These are phyloP conservation scores for Pouteria glomerata DNA, from an alignment of 148 eudicot genomes.

Conservation along the genomic window DNA sequence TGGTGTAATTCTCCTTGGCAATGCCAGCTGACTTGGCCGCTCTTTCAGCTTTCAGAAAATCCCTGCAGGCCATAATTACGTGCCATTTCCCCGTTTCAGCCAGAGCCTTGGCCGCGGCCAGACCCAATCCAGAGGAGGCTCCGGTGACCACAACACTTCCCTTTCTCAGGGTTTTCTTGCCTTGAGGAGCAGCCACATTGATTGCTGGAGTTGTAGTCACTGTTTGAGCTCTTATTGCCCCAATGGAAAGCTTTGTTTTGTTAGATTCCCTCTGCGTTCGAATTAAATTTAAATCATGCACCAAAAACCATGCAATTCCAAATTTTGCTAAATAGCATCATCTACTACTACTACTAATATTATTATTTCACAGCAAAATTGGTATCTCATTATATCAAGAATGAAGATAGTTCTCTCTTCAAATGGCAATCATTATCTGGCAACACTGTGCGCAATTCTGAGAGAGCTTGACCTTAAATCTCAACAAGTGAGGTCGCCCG, in stretches of 20 bases:
- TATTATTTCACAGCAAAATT: no score
- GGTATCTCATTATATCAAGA: no score
- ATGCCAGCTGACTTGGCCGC: slow-evolving; percentile 85
- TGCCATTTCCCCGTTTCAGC: slow-evolving; percentile 93
- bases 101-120: slow-evolving; percentile 82
- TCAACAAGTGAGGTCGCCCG: no score
- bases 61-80: slow-evolving; percentile 83
- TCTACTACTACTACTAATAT: no score
- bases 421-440: no score
- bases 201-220: slow-evolving; percentile 49
- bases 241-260: slow-evolving; percentile 22
- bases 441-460: neutral
- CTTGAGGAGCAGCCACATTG: slow-evolving; percentile 28
- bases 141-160: slow-evolving; percentile 86
- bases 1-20: slow-evolving; percentile 59
- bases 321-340: neutral
- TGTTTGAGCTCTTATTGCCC: slow-evolving; percentile 43
- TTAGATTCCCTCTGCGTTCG: slow-evolving; percentile 9
- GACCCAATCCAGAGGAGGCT: slow-evolving; percentile 89
- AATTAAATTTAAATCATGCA: neutral
- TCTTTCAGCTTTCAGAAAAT: slow-evolving; percentile 80
- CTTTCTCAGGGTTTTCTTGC: slow-evolving; percentile 67
- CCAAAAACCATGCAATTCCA: slow-evolving; percentile 1
- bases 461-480: neutral
- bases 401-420: no score